Evolutionary conservation across 2,329 filamentous ascomycete species (phyloP), one percentile per base, ranked within the genome.

Genomic region (Fusarium compactum): DNA sequence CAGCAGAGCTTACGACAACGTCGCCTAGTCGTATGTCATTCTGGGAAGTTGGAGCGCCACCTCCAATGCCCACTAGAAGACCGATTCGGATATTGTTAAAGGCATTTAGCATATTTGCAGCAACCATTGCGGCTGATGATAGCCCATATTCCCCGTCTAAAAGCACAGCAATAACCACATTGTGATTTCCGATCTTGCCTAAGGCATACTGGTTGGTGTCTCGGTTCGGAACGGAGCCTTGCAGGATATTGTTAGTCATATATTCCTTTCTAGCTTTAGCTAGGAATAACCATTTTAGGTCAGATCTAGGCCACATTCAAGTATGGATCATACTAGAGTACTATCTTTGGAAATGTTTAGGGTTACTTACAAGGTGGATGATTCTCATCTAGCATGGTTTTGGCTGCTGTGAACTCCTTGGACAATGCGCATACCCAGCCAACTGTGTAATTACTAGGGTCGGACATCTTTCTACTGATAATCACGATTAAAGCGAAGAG

Each of bases 391-490:
- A 84, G 78, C 25, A 83, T 79, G 1, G 55, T 68, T 34, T 69
- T 67, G 4, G 82, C 82, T 10, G 82, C 81, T 43, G 79, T 74
- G 43, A 74, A 77, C 56, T 85, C 82, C 0, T 69, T 76, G 3
- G 16, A 20, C 1, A 84, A 56, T 14, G 82, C 82, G 58, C 80
- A 84, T 8, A 85, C 82, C 82, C 81, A 84, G 20, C 81, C 82
- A 11, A 84, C 75, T 0, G 76, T 82, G 53, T 84, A 84, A 46
- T 73, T 29, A 32, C 67, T 53, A 2, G 65, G 54, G 58, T 59
- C 9, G 16, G 59, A 56, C 54, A 67, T 67, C 7, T 32, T 32
- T 15, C 14, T 32, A 8, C 14, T 32, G 30, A 15, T 32, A 32
- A 1, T 2, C 7, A 15, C 7, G 1, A 32, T 15, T 16, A 32